These are phyloP conservation scores for Leptographium lundbergii DNA, from an alignment of 2,329 filamentous ascomycete species.

Conservation along the genomic window DNA sequence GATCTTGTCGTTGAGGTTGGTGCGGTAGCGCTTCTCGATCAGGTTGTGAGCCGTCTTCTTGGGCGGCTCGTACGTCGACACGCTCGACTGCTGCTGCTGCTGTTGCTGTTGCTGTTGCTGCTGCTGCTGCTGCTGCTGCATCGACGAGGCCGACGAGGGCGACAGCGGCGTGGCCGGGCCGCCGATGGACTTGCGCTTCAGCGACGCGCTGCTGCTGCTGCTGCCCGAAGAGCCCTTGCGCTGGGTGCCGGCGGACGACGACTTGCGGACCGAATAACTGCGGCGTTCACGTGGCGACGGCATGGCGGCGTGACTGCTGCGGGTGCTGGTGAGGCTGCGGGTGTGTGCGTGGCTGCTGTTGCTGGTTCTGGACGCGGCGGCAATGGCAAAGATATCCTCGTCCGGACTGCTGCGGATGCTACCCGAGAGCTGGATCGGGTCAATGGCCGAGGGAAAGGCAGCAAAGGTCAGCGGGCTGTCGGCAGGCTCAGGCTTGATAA, in stretches of 20 bases:
- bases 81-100: neutral
- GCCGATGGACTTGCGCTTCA: constrained; percentile 21
- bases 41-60: constrained; percentile 80
- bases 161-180: constrained; percentile 10
- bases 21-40: constrained; percentile 75
- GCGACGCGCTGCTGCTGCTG: constrained; percentile 10
- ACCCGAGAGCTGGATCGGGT: constrained; percentile 21
- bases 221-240: constrained; percentile 3
- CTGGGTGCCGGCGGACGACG: neutral
- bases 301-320: neutral
- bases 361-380: neutral
- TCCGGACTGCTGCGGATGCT: no score
- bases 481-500: constrained; percentile 20
- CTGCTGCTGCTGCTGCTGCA: neutral
- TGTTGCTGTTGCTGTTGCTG: neutral
- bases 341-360: neutral
- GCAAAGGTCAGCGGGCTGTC: constrained; percentile 17
- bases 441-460: constrained; percentile 18
- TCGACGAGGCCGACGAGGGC: constrained; percentile 7
- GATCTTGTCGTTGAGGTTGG: constrained; percentile 76
- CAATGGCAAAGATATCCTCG: neutral
- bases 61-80: constrained; percentile 12
- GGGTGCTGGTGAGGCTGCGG: neutral
- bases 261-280: constrained; percentile 14
- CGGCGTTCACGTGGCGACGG: constrained; percentile 9